Evolutionary conservation across 163 green algal species (phyloP).

Genomic region (Volvox carteri): DNA sequence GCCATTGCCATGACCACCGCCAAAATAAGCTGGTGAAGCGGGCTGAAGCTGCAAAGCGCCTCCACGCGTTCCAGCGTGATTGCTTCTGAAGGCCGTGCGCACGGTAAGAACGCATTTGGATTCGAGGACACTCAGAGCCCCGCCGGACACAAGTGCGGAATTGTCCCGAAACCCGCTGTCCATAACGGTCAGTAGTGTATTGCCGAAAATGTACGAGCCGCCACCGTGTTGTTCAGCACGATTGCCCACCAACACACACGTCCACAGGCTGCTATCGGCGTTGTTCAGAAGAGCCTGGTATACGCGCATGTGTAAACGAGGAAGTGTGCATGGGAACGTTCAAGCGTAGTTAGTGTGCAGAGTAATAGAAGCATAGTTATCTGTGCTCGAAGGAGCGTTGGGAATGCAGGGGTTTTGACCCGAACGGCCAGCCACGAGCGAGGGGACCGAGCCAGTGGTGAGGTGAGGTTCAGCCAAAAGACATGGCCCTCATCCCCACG

Average conservation of each 20-base stretch:
- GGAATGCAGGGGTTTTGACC: no score
- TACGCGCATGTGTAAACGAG: no score
- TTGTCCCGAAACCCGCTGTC: background rate
- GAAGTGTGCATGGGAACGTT: no score
- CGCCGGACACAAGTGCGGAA: background rate
- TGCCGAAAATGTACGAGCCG: slow-evolving; percentile 15
- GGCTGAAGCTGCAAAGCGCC: slow-evolving; percentile 45
- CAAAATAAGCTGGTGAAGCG: background rate
- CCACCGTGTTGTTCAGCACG: background rate
- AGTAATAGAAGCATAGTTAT: no score
- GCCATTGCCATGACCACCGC: background rate
- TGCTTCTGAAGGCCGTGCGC: background rate
- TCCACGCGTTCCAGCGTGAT: background rate
- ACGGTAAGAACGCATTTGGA: background rate
- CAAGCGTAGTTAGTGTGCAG: no score
- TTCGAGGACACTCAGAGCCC: slow-evolving; percentile 8
- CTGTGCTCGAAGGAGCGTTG: no score
- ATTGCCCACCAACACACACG: background rate
- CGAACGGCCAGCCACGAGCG: no score
- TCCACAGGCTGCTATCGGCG: background rate
- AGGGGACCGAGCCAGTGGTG: no score
- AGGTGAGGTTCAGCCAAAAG: no score
- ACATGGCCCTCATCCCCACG: no score
- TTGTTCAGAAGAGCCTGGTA: slow-evolving; percentile 29
- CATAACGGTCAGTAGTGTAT: background rate